Base-by-base conservation (phyloP, 805 yeast genomes). In the Candida easanensis region DNA sequence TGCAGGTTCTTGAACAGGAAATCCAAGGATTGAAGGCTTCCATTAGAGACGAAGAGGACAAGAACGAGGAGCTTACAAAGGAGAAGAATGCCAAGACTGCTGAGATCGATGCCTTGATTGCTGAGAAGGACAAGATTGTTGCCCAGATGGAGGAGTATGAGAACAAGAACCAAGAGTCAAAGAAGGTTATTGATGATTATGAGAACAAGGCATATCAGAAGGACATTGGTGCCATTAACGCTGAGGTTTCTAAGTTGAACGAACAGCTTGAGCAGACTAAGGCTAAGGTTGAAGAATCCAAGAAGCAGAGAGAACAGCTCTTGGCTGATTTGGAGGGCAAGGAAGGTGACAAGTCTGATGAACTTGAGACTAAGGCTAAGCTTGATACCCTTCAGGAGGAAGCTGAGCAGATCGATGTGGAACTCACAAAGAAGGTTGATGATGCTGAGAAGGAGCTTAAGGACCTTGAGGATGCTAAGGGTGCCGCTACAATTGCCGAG, bases 201-300 rank as follows among this genome's bases (percentile, higher is more conserved):
- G 45, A 48, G 15, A 32, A 37, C 16, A 45, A 53, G 34, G 35
- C 48, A 3, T 42, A 51, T 30, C 22, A 38, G 31, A 43, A 33
- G 18, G 54, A 50, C n/a, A 45, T 53, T 25, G 52, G 49, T 11
- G 49, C 40, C 3, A 38, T 54, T n/a, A 53, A 52, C 28, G 45
- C 23, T 5, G 51, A 54, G 16, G 54, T 52, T 33, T 34, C 47
- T 19, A 41, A 40, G 40, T 21, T 52, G 23, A 36, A 41, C 15
- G 23, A 25, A 13, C 45, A 51, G 33, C 25, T 54, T 14, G 45
- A 36, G 4, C 46, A 45, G 39, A 36, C 49, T 7, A 51, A 44
- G 38, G 7, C 20, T 16, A 43, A 44, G 38, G 38, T 42, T 4
- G 52, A 44, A 21, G 48, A 39, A 11, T 38, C 50, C 7, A 41